Conservation (phyloP, 2,329 filamentous ascomycete genomes). For the Incumbomyces lentus region DNA sequence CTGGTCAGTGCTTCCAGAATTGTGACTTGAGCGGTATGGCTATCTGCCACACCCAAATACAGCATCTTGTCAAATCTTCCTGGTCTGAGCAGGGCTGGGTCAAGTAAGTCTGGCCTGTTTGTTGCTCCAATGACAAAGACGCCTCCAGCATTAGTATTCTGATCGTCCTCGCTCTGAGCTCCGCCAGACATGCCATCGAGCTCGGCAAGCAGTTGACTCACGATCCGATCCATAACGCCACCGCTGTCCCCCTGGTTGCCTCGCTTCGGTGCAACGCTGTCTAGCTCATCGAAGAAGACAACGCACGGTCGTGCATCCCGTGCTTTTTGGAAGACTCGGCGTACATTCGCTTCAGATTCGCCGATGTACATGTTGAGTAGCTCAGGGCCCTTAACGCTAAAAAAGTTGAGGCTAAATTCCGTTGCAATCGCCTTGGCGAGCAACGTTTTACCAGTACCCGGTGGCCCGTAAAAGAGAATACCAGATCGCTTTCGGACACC, state of each 20-base stretch:
- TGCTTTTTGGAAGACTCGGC: constrained; percentile 77
- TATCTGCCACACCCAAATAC: constrained; percentile 91
- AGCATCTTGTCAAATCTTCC: constrained; percentile 98
- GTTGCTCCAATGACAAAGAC: constrained; percentile 97
- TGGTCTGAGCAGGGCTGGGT: constrained; percentile 78
- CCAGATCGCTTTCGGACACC: constrained; percentile 97
- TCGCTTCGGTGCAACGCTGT: constrained; percentile 89
- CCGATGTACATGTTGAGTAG: constrained; percentile 94
- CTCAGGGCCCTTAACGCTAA: constrained; percentile 85
- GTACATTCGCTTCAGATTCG: constrained; percentile 85
- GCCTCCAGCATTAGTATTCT: constrained; percentile 47
- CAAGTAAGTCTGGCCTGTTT: constrained; percentile 84
- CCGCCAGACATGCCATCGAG: constrained; percentile 89
- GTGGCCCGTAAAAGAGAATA: constrained; percentile 84
- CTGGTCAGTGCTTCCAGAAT: constrained; percentile 89
- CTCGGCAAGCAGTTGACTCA: constrained; percentile 87
- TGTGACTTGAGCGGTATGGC: constrained; percentile 88
- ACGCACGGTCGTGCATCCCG: constrained; percentile 78
- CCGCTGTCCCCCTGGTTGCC: constrained; percentile 96
- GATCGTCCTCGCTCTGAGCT: constrained; percentile 34
- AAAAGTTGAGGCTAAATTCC: constrained; percentile 89
- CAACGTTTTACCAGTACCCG: constrained; percentile 85
- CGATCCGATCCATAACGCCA: constrained; percentile 96
- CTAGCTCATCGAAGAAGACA: constrained; percentile 88
- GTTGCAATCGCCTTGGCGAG: constrained; percentile 87